Evolutionary conservation across 2,329 filamentous ascomycete genomes (phyloP), one percentile per base, ranked within the genome.

Genomic region (Pyrenophora graminea): DNA sequence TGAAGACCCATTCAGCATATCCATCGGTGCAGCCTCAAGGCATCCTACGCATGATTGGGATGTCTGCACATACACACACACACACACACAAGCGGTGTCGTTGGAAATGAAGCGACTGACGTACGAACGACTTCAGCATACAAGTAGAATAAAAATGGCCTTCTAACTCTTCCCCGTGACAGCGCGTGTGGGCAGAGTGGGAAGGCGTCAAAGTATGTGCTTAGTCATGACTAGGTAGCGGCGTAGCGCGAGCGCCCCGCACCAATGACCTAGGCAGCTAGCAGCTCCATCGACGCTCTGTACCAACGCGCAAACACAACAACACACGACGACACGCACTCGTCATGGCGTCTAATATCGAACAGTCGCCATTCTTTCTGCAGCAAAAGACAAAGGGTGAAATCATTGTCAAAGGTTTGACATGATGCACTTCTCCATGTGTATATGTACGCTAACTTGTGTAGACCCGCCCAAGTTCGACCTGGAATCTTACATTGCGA

Each of bases 401-500:
- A 19, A 45, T 65, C 18, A 50, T 74, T 18, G 69, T 73, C 44
- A 71, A 66, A 58, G 72, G 72, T 70, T 58, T 27, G 59, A 44
- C 9, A 40, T 34, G 5, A 31, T 9, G n/a, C 25, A 27, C 31
- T 19, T 23, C 6, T 34, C 8, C 18, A 12, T 27, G 44, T 27
- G n/a, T 25, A 31, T 19, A 19, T 34, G 49, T 19, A 19, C 37
- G 49, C 66, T 68, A 51, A 72, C 48, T 33, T 36, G 19, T 25
- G 13, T 52, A 93, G 90, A 91, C 40, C 75, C 83, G 6, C 92
- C 93, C 8, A 96, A 93, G 69, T 87, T 97, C 62, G 94, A 97
- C 66, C 82, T 99, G 36, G 91, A 97, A 55, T 84, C 88, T 32
- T 97, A 97, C 74, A 88, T 96, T 42, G 82, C 87, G 60, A 96